phyloP scores from a whole-genome alignment of 139 green algal genomes.

The Picochlorum sp. region DNA sequence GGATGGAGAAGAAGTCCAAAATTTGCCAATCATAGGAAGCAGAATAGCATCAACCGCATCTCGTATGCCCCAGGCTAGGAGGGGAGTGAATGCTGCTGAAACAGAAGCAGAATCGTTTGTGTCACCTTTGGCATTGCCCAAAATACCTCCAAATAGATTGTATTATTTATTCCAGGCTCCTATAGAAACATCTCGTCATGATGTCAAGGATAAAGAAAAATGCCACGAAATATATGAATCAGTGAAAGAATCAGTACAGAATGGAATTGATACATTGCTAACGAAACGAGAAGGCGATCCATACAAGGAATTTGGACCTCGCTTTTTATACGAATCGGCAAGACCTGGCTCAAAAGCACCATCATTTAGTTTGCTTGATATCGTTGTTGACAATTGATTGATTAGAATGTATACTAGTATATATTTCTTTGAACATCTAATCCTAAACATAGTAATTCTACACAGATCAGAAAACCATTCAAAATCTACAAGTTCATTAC shows the following conservation, averaged over 20 bases:
- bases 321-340: constrained; percentile 63
- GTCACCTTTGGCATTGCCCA: constrained; percentile 39
- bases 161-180: constrained; percentile 86
- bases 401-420: background rate
- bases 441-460: background rate
- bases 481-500: background rate
- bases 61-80: constrained; percentile 12
- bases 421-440: too few species aligned
- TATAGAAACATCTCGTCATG: constrained; percentile 30
- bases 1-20: constrained; percentile 43
- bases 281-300: constrained; percentile 58
- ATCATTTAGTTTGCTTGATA: constrained; percentile 46
- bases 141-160: constrained; percentile 46
- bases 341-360: constrained; percentile 52
- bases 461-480: too few species aligned
- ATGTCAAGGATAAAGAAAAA: constrained; percentile 31
- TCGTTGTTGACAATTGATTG: background rate
- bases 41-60: constrained; percentile 15
- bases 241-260: constrained; percentile 46
- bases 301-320: constrained; percentile 54
- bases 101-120: constrained; percentile 39
- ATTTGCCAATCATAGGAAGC: constrained; percentile 46
- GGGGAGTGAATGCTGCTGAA: background rate
- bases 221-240: constrained; percentile 51
- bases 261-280: constrained; percentile 59